phyloP scores from a whole-genome alignment of 139 green algal species.

The Eudorina sp. region DNA sequence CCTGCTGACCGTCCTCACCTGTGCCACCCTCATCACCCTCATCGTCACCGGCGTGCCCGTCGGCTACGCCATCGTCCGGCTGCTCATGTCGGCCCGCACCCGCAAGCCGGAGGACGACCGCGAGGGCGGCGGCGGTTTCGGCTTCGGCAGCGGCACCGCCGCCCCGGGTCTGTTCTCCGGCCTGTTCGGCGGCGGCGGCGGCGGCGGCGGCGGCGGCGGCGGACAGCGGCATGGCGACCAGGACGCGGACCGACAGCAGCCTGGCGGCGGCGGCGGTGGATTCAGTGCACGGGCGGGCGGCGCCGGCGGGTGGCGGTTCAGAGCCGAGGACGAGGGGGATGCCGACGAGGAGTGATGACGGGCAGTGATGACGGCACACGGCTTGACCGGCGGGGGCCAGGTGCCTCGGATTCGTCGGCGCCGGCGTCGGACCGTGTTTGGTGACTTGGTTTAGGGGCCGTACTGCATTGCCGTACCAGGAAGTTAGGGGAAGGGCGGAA shows the following conservation, averaged over 20 bases:
- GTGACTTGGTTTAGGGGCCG: too few relatives aligned
- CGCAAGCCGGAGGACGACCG: neutral
- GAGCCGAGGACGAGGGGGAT: neutral
- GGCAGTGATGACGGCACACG: too few relatives aligned
- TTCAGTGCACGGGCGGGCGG: neutral
- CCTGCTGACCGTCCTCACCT: conserved; percentile 47
- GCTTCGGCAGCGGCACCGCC: neutral
- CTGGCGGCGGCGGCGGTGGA: neutral
- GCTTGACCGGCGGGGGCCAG: too few relatives aligned
- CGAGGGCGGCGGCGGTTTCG: neutral
- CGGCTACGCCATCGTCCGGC: conserved; percentile 37
- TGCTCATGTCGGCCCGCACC: conserved; percentile 19
- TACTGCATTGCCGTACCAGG: too few relatives aligned
- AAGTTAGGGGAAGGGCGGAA: too few relatives aligned
- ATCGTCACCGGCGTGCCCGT: conserved; percentile 54
- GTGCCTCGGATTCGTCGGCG: too few relatives aligned
- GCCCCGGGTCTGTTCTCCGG: neutral
- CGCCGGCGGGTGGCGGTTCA: neutral
- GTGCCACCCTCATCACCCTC: conserved; percentile 45
- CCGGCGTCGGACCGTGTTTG: too few relatives aligned
- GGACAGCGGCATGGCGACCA: neutral
- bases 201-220: neutral
- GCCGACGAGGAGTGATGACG: neutral
- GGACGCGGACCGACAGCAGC: neutral
- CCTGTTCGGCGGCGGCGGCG: neutral